phyloP scores from a whole-genome alignment of 352 stramenopile species.

The Globisporangium carolinianum region DNA sequence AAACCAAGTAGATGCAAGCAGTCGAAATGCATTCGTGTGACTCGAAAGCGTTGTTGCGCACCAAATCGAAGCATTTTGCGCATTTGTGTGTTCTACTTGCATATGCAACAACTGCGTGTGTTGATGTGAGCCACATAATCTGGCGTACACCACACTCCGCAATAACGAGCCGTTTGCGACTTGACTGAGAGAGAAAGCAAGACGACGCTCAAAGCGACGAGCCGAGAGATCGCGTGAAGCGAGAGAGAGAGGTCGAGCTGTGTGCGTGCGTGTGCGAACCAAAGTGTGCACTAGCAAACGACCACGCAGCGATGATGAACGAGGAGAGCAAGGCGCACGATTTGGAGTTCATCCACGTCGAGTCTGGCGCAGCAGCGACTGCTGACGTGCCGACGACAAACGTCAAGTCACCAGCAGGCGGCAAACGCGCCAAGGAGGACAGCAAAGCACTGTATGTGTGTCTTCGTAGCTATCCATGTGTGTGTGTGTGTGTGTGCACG shows the following conservation, averaged over 20 bases:
- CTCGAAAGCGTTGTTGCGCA: not conserved
- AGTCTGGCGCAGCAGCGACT: slow-evolving; percentile 16
- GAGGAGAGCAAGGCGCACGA: slow-evolving; percentile 59
- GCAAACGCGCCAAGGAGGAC: slow-evolving; percentile 27
- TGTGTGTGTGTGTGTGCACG: not conserved
- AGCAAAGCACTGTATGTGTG: slow-evolving; percentile 50
- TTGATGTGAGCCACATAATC: no score
- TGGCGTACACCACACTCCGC: no score
- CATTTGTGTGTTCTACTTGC: no score
- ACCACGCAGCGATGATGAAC: slow-evolving; percentile 33
- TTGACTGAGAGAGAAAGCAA: no score
- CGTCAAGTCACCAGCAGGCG: slow-evolving; percentile 14
- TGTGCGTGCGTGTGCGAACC: no score
- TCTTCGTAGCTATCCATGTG: not conserved
- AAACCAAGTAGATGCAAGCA: slow-evolving; percentile 48
- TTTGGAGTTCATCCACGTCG: slow-evolving; percentile 78
- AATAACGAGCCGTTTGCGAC: no score
- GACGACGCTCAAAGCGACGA: no score
- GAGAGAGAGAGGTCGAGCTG: no score
- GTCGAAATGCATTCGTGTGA: not conserved
- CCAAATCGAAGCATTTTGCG: no score
- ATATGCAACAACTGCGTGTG: no score
- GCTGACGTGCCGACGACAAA: slow-evolving; percentile 5
- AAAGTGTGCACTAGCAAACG: no score
- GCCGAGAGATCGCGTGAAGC: no score